Base-by-base conservation (phyloP, 139 green algal genomes). In the Chlamydomonas sp. region DNA sequence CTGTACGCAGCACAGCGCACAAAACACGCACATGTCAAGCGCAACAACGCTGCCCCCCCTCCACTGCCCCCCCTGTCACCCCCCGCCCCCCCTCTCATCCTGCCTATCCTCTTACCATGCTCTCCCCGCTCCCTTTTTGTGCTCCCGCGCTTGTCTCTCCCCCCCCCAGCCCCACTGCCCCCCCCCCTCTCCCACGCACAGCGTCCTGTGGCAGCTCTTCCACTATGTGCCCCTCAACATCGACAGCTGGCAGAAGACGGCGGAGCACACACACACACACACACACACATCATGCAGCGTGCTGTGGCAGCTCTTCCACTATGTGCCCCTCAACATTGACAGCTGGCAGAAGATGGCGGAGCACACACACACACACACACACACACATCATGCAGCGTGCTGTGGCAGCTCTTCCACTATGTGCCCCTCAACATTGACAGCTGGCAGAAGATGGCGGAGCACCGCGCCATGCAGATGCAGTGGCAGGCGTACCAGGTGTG, bases 361-460 rank as follows among this genome's bases (percentile, higher is more conserved):
- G 69, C 92, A 92, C 62, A 73, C 81, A 24, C 91, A 87, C 36
- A 83, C 95, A 70, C 76, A 90, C 73, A 87, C 88, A 74, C 92
- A 99, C 43, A 13, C 20, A 54, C 63, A 48, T n/a, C 20, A 28
- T 64, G 48, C 66, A 94, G 86, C 65, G 89, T 99, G 58, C 85
- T 99, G 66, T 98, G 92, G 94, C 88, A 94, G 82, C 88, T 98
- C 28, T 97, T 98, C 78, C 93, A 98, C 80, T 99, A 99, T 72
- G 91, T 98, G 48, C 91, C 95, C 3, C 85, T 99, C 20, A 91
- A 96, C 61, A 87, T 93, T 57, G 92, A 98, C 73, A 79, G 73
- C 49, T 89, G 81, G 81, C 83, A 84, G 73, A 91, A 89, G 71
- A 86, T 98, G 57, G 79, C 74, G 5, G 90, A 94, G 69, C 92